Evolutionary conservation across 2,329 filamentous ascomycete genomes (phyloP).

Genomic region (Ramularia endophylla): DNA sequence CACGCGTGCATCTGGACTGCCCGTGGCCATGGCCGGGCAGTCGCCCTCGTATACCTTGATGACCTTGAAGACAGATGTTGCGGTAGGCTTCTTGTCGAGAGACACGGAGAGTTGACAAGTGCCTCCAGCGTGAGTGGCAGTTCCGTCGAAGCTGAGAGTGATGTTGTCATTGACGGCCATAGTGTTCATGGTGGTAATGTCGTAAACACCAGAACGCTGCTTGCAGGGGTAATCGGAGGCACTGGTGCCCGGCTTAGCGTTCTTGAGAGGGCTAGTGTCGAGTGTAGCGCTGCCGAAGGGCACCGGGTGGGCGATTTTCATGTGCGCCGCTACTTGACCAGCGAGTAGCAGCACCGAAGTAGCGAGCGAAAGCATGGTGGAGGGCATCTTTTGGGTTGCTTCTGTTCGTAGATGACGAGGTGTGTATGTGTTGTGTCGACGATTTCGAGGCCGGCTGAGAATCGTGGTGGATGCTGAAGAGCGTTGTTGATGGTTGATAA

Average conservation of each 20-base stretch:
- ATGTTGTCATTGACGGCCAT: slow-evolving; percentile 59
- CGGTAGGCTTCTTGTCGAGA: slow-evolving; percentile 64
- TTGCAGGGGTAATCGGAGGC: slow-evolving; percentile 75
- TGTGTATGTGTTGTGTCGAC: slow-evolving; percentile 5
- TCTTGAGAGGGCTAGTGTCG: slow-evolving; percentile 59
- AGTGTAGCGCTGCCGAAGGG: slow-evolving; percentile 55
- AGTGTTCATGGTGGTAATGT: slow-evolving; percentile 49
- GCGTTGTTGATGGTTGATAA: slow-evolving; percentile 5
- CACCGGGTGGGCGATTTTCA: slow-evolving; percentile 63
- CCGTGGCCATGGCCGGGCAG: slow-evolving; percentile 66
- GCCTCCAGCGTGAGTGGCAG: slow-evolving; percentile 79
- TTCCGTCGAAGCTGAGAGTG: slow-evolving; percentile 61
- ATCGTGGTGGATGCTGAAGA: slow-evolving; percentile 9
- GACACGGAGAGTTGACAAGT: slow-evolving; percentile 84
- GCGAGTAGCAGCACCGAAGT: slow-evolving; percentile 32
- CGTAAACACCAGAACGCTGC: slow-evolving; percentile 40
- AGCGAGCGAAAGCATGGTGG: slow-evolving; percentile 5
- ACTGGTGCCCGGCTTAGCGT: slow-evolving; percentile 39
- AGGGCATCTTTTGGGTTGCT: slow-evolving; percentile 11
- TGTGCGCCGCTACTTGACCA: slow-evolving; percentile 60
- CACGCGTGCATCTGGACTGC: slow-evolving; percentile 40
- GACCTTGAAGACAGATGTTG: slow-evolving; percentile 70
- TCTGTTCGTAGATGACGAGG: slow-evolving; percentile 1
- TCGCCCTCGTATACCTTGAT: slow-evolving; percentile 84
- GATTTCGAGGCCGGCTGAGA: slow-evolving; percentile 20